Conservation (phyloP, 2,329 filamentous ascomycete species). For the Polytolypa hystricis region DNA sequence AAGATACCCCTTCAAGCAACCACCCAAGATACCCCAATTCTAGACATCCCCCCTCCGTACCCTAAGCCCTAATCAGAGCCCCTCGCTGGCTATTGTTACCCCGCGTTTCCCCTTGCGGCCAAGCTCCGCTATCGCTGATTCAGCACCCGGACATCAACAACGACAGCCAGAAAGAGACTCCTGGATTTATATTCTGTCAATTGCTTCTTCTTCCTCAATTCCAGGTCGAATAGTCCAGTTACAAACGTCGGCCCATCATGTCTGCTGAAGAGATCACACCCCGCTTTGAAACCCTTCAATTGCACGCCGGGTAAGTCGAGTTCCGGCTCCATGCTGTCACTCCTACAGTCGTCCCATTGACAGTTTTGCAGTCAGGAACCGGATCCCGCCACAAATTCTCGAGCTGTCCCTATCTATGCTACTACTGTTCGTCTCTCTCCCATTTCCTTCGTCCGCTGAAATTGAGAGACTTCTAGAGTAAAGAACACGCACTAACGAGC, state of each 20-base stretch:
- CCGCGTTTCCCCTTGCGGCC: neutral
- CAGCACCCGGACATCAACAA: too few species aligned
- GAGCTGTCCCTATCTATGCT: slow-evolving; percentile 92
- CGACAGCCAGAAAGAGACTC: too few species aligned
- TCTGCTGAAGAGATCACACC: slow-evolving; percentile 21
- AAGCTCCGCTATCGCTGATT: neutral
- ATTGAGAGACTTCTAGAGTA: too few species aligned
- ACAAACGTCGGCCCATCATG: slow-evolving; percentile 1
- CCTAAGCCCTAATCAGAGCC: too few species aligned
- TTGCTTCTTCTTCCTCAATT: neutral
- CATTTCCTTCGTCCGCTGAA: neutral
- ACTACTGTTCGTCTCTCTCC: slow-evolving; percentile 49
- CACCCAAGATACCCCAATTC: neutral
- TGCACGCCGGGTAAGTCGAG: slow-evolving; percentile 62
- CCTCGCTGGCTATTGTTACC: neutral
- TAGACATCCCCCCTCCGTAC: too few species aligned
- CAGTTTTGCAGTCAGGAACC: slow-evolving; percentile 55
- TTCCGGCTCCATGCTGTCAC: neutral
- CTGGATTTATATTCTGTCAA: too few species aligned
- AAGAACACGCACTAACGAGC: neutral
- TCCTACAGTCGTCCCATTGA: neutral
- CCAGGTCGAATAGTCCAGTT: neutral
- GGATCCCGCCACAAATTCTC: slow-evolving; percentile 70
- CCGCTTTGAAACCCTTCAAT: slow-evolving; percentile 74
- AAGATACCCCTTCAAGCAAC: too few species aligned